These are phyloP conservation scores for Suillus brevipes DNA, from an alignment of 768 basidiomycete species.

Conservation along the genomic window DNA sequence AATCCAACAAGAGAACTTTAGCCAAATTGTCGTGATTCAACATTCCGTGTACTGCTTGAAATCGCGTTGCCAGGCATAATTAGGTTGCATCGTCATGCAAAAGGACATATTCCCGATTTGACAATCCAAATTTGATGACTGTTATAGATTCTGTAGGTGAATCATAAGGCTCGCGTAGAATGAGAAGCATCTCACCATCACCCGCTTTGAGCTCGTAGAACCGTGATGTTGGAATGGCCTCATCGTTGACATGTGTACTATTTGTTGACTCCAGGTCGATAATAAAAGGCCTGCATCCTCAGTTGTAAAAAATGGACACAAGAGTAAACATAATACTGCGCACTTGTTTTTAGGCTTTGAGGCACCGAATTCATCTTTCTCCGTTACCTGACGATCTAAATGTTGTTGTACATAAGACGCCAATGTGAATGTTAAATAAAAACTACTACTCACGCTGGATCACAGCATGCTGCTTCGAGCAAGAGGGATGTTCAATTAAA, in stretches of 20 bases:
- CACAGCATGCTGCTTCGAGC: conserved; percentile 97
- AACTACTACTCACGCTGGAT: conserved; percentile 73
- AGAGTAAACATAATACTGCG: conserved; percentile 28
- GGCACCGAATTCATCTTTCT: conserved; percentile 85
- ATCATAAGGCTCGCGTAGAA: not conserved
- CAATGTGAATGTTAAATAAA: conserved; percentile 11
- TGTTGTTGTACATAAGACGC: conserved; percentile 4
- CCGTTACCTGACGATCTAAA: conserved; percentile 77
- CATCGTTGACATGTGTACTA: conserved; percentile 88
- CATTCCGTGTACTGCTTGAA: not conserved
- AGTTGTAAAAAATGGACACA: conserved; percentile 11
- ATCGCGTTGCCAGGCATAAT: not conserved
- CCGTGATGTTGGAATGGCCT: conserved; percentile 78
- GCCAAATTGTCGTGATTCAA: not conserved
- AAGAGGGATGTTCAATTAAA: conserved; percentile 91
- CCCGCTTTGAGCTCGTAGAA: conserved; percentile 81
- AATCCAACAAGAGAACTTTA: not conserved
- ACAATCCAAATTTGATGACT: conserved; percentile 88
- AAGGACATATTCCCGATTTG: conserved; percentile 80
- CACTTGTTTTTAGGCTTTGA: conserved; percentile 83
- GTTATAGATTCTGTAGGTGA: conserved; percentile 14
- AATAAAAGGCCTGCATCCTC: conserved; percentile 77
- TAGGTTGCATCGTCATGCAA: conserved; percentile 73
- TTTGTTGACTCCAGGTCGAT: conserved; percentile 99
- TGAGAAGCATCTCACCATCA: conserved; percentile 59